Conservation (phyloP, 805 yeast species). For the Jamesozyma jinghongensis region DNA sequence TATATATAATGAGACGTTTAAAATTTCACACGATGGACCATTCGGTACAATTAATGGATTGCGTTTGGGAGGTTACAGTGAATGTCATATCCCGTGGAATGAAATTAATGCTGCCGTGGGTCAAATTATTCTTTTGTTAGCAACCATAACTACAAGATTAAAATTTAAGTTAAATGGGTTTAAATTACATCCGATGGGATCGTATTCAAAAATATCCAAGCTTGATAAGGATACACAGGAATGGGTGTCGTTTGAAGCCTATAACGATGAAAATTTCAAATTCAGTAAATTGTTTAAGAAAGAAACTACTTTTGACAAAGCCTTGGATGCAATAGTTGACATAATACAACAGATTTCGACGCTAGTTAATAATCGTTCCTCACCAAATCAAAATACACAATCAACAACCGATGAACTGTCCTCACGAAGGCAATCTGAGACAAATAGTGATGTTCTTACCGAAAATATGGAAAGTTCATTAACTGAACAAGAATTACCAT, state of each 20-base stretch:
- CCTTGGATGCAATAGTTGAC: slow-evolving; percentile 68
- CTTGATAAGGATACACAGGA: slow-evolving; percentile 29
- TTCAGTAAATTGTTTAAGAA: slow-evolving; percentile 55
- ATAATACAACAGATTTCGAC: slow-evolving; percentile 20
- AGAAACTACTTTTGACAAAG: slow-evolving; percentile 68
- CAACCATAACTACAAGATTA: slow-evolving; percentile 53
- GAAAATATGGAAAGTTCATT: not conserved
- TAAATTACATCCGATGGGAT: slow-evolving; percentile 71
- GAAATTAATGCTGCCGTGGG: slow-evolving; percentile 91
- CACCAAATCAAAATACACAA: not conserved
- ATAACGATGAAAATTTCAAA: slow-evolving; percentile 63
- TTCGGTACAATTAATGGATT: slow-evolving; percentile 85
- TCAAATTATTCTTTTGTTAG: slow-evolving; percentile 60
- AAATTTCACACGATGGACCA: slow-evolving; percentile 73
- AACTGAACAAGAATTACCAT: slow-evolving; percentile 49
- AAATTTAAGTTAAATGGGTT: slow-evolving; percentile 49
- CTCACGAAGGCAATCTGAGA: slow-evolving; percentile 1
- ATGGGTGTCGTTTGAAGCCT: slow-evolving; percentile 45
- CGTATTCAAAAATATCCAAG: slow-evolving; percentile 61
- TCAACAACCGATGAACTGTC: not conserved
- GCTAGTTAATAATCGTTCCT: slow-evolving; percentile 22
- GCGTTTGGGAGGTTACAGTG: slow-evolving; percentile 61
- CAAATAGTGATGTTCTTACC: not conserved
- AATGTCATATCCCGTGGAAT: slow-evolving; percentile 67
- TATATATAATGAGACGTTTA: slow-evolving; percentile 74